A percentile compares a stretch with the other conserved stretches of the same genome.
These are phyloP conservation scores for Paratinospora sagittata DNA, from an alignment of 164 flowering plant species.

Conservation along the genomic window DNA sequence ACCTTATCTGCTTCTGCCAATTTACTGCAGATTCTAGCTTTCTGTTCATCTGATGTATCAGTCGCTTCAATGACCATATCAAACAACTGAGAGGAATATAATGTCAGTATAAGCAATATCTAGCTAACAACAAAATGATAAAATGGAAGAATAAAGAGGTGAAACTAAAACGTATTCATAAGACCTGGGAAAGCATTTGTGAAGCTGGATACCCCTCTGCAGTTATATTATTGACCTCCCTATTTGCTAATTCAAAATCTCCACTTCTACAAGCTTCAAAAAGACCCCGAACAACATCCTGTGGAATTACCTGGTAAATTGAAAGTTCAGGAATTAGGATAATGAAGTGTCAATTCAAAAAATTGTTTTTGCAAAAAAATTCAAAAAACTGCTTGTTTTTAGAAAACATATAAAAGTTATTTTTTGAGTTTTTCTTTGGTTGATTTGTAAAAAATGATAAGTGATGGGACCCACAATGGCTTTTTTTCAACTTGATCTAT, in stretches of 20 bases:
- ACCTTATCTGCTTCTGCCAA: constrained; percentile 92
- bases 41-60: constrained; percentile 82
- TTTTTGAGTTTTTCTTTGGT: too few relatives aligned
- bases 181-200: constrained; percentile 89
- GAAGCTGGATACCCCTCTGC: constrained; percentile 97
- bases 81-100: constrained; percentile 48
- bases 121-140: neutral
- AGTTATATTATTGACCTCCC: constrained; percentile 64
- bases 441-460: too few relatives aligned
- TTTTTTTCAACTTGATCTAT: too few relatives aligned
- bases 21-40: constrained; percentile 80
- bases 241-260: constrained; percentile 75
- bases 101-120: constrained; percentile 13
- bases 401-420: too few relatives aligned
- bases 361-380: too few relatives aligned
- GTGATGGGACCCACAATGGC: too few relatives aligned
- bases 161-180: neutral
- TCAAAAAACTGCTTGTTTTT: too few relatives aligned
- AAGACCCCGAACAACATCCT: constrained; percentile 51
- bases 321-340: constrained; percentile 12
- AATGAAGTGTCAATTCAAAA: neutral
- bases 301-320: constrained; percentile 65
- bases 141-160: neutral
- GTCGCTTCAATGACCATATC: constrained; percentile 70
- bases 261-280: constrained; percentile 76